Evolutionary conservation across 2,329 filamentous ascomycete genomes (phyloP), one percentile per base, ranked within the genome.

Genomic region (Juglanconis sp.): DNA sequence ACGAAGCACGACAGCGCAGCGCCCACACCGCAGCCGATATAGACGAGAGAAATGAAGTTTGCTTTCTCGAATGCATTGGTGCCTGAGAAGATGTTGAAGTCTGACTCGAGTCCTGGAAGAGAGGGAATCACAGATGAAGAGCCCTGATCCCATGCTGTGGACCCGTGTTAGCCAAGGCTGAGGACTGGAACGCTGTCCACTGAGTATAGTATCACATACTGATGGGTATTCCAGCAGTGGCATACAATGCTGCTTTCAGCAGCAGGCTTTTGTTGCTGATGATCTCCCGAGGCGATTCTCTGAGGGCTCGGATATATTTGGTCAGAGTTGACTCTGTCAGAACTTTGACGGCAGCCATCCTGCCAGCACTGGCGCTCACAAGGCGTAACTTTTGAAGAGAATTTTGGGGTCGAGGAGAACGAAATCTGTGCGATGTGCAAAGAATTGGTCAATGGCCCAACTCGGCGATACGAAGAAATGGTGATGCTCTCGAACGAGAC

Each of bases 1-100:
- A 75, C 62, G 66, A 75, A 73, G 66, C 73, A 75, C 7, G 72
- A 72, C 2, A 71, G 57, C 30, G 57, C 65, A 4, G 73, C 68
- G 1, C 72, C 72, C 4, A 69, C 62, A 42, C 65, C 71, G 42
- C 60, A 64, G 3, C 70, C 71, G 42, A 64, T 38, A 34, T 64
- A 65, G 32, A 63, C 58, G 3, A 61, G 31, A 3, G 64, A 65
- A 5, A 64, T 56, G 11, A 64, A 61, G 47, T 65, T 59, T 13
- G 38, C 4, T 34, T 66, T 55, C 31, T 60, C 54, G 0, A 34
- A 50, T 2, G 66, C 55, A 42, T 66, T 60, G 3, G 64, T 56
- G 24, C 57, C 66, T 7, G 66, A 64, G 1, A 57, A 52, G 11
- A 65, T 59, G 47, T 53, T 52, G 34, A 65, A 65, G 3, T 46